phyloP scores from a whole-genome alignment of 2,329 filamentous ascomycete genomes.

The Curvularia sp. region DNA sequence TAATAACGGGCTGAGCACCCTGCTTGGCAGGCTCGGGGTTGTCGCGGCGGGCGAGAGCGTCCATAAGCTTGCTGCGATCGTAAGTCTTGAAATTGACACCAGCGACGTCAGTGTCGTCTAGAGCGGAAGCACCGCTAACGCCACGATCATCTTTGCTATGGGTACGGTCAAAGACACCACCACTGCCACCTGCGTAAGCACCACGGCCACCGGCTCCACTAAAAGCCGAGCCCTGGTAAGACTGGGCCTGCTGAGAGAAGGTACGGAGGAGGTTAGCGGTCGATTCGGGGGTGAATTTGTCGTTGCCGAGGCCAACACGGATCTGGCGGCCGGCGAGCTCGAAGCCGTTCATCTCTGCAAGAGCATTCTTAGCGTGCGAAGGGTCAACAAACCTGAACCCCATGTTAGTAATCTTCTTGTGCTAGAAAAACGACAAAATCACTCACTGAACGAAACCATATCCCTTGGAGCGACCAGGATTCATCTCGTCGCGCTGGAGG shows the following conservation, averaged over 20 bases:
- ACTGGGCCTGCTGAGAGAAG: slow-evolving; percentile 70
- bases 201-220: slow-evolving; percentile 89
- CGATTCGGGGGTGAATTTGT: slow-evolving; percentile 99
- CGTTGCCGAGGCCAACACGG: slow-evolving; percentile 97
- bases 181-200: slow-evolving; percentile 74
- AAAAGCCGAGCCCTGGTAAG: slow-evolving; percentile 89
- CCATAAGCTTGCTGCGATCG: slow-evolving; percentile 97
- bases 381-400: slow-evolving; percentile 83
- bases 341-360: slow-evolving; percentile 99
- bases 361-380: slow-evolving; percentile 86
- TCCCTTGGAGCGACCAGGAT: slow-evolving; percentile 65
- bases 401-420: slow-evolving; percentile 24
- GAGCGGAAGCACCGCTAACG: slow-evolving; percentile 85
- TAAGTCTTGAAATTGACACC: slow-evolving; percentile 99
- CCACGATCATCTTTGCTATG: slow-evolving; percentile 89
- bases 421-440: neutral
- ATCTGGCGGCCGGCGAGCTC: slow-evolving; percentile 97
- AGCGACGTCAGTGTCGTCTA: slow-evolving; percentile 96
- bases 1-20: slow-evolving; percentile 52
- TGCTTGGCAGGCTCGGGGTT: slow-evolving; percentile 74
- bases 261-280: slow-evolving; percentile 91
- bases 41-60: slow-evolving; percentile 82
- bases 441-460: slow-evolving; percentile 99
- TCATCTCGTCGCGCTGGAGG: slow-evolving; percentile 93
- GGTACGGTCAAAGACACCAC: slow-evolving; percentile 84